These are phyloP conservation scores for Naumovozyma castellii DNA, from an alignment of 805 yeast genomes.

Conservation along the genomic window DNA sequence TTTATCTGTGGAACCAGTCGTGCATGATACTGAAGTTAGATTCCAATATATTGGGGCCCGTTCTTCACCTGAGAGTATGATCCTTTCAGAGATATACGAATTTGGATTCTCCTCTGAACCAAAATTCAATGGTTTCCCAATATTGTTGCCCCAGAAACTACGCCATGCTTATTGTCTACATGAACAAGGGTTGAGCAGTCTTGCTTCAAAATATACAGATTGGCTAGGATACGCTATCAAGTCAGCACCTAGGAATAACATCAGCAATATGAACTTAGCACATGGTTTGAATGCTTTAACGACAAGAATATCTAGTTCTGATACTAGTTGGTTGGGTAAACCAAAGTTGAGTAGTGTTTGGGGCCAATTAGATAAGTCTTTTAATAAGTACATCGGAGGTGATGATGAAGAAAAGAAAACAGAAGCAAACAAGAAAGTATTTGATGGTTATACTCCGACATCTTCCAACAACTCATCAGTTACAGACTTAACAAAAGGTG, in stretches of 20 bases:
- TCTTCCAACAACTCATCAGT: conserved; percentile 49
- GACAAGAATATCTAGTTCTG: conserved; percentile 40
- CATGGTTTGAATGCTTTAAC: conserved; percentile 32
- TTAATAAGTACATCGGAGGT: conserved; percentile 75
- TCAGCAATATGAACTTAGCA: conserved; percentile 28
- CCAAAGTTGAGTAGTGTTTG: conserved; percentile 73
- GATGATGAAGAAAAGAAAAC: conserved; percentile 47
- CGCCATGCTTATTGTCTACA: conserved; percentile 60
- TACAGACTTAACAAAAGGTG: conserved; percentile 27
- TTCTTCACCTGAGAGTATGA: conserved; percentile 34
- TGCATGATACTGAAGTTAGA: conserved; percentile 25
- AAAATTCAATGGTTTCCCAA: conserved; percentile 35
- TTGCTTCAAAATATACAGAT: conserved; percentile 59
- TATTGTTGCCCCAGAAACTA: conserved; percentile 50
- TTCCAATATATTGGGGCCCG: conserved; percentile 36
- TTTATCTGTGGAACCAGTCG: conserved; percentile 27
- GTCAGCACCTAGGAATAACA: conserved; percentile 30
- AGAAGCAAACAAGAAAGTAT: conserved; percentile 43
- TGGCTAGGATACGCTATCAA: conserved; percentile 34
- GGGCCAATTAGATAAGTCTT: conserved; percentile 79
- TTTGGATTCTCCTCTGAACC: conserved; percentile 33
- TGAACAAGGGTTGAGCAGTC: conserved; percentile 51
- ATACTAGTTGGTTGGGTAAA: conserved; percentile 71
- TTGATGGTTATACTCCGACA: conserved; percentile 62
- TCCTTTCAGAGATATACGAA: conserved; percentile 67